phyloP scores from a whole-genome alignment of 306 rosid species.

The Cucumis sativus region DNA sequence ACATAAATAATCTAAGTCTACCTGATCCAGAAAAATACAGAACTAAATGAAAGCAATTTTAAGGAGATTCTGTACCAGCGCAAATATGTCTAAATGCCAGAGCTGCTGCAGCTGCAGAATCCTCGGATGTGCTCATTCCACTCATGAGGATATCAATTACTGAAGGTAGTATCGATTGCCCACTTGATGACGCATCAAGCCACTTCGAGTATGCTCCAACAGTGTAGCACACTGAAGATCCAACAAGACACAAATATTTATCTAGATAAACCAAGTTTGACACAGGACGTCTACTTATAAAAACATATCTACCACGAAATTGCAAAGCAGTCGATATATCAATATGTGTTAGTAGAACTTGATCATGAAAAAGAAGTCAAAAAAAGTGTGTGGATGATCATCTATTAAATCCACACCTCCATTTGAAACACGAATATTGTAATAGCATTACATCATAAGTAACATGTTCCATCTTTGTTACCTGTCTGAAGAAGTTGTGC shows the following conservation, averaged over 20 bases:
- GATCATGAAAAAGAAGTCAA: not conserved
- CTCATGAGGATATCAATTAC: constrained; percentile 79
- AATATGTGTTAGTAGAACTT: not conserved
- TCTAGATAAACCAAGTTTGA: not conserved
- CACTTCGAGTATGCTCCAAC: constrained; percentile 96
- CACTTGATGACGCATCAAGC: constrained; percentile 87
- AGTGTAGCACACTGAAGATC: constrained; percentile 71
- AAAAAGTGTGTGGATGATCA: not conserved
- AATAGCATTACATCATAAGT: not conserved
- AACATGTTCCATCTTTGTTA: constrained; percentile 10
- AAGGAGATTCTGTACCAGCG: constrained; percentile 49
- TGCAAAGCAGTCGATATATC: constrained; percentile 6
- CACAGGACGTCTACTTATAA: not conserved
- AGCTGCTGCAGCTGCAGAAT: constrained; percentile 97
- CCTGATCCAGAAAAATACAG: not conserved
- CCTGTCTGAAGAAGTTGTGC: constrained; percentile 98
- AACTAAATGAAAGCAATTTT: constrained; percentile 4
- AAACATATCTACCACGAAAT: constrained; percentile 9
- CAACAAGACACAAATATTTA: constrained; percentile 3
- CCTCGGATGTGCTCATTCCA: constrained; percentile 91
- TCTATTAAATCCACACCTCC: not conserved
- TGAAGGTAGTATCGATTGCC: constrained; percentile 64
- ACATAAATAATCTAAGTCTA: not conserved
- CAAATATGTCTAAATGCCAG: constrained; percentile 90
- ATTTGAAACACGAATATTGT: not conserved